These are phyloP conservation scores for Saturnispora halmiae DNA, from an alignment of 805 yeast genomes.

Conservation along the genomic window DNA sequence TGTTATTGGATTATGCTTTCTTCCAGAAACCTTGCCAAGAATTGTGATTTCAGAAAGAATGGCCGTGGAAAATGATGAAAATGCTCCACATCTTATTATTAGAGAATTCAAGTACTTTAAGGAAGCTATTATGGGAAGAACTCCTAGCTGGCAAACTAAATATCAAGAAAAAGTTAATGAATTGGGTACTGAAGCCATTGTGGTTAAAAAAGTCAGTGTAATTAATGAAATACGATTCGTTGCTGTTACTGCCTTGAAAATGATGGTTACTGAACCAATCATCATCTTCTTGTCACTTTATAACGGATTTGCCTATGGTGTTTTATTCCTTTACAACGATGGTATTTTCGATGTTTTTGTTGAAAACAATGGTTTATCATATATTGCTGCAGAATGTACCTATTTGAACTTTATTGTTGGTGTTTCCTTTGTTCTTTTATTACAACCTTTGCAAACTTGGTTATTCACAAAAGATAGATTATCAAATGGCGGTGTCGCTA, in stretches of 20 bases:
- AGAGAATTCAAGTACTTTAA: conserved; percentile 22
- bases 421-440: conserved; percentile 22
- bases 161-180: conserved; percentile 13
- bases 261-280: conserved; percentile 31
- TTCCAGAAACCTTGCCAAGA: conserved; percentile 32
- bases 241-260: conserved; percentile 26
- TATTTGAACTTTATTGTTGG: conserved; percentile 30
- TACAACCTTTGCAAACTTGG: conserved; percentile 28
- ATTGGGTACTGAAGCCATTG: conserved; percentile 18
- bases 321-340: conserved; percentile 29
- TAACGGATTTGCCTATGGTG: conserved; percentile 31
- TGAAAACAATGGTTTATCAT: conserved; percentile 25
- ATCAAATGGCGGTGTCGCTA: conserved; percentile 27
- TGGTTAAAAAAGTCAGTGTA: conserved; percentile 20
- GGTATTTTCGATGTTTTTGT: conserved; percentile 31
- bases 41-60: conserved; percentile 27
- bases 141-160: conserved; percentile 16
- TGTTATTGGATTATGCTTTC: conserved; percentile 17
- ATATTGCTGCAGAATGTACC: conserved; percentile 28
- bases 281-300: conserved; percentile 28
- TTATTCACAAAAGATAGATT: conserved; percentile 25
- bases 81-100: conserved; percentile 18
- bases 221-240: conserved; percentile 26
- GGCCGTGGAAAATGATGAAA: conserved; percentile 19
- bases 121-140: conserved; percentile 15